These are phyloP conservation scores for Pistacia vera DNA, from an alignment of 345 rosid genomes.

Conservation along the genomic window DNA sequence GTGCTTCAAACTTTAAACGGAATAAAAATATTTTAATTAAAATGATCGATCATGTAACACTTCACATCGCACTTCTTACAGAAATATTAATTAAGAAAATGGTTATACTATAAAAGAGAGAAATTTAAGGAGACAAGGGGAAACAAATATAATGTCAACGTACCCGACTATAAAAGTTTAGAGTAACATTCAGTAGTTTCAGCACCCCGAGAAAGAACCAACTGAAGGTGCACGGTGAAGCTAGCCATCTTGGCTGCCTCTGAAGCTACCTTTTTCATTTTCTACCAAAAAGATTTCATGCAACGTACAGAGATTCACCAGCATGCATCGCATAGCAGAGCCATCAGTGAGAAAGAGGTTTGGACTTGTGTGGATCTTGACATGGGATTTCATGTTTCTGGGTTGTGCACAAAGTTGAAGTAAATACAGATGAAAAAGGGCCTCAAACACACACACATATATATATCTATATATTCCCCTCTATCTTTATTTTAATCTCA, in stretches of 20 bases:
- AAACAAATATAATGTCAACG: constrained; percentile 20
- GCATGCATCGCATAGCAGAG: constrained; percentile 16
- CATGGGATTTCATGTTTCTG: not conserved
- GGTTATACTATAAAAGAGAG: not conserved
- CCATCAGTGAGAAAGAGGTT: not conserved
- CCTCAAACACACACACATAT: not conserved
- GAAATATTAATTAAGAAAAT: constrained; percentile 8
- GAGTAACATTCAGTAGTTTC: constrained; percentile 6
- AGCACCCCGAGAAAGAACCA: constrained; percentile 25
- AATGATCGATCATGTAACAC: constrained; percentile 1
- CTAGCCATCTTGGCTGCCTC: constrained; percentile 7
- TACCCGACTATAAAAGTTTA: constrained; percentile 18
- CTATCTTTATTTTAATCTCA: not conserved
- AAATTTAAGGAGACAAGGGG: constrained; percentile 6
- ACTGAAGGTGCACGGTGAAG: constrained; percentile 19
- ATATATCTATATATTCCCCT: not conserved
- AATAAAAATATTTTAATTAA: constrained; percentile 10
- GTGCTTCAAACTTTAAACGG: constrained; percentile 14
- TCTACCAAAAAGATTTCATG: constrained; percentile 25
- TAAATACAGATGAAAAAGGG: not conserved
- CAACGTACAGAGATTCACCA: constrained; percentile 21
- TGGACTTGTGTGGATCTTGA: not conserved
- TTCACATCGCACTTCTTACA: constrained; percentile 14
- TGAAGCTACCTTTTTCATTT: not conserved
- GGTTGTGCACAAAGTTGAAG: not conserved